Conservation (phyloP, 2,329 filamentous ascomycete genomes). For the Drechslerella coelobrocha region DNA sequence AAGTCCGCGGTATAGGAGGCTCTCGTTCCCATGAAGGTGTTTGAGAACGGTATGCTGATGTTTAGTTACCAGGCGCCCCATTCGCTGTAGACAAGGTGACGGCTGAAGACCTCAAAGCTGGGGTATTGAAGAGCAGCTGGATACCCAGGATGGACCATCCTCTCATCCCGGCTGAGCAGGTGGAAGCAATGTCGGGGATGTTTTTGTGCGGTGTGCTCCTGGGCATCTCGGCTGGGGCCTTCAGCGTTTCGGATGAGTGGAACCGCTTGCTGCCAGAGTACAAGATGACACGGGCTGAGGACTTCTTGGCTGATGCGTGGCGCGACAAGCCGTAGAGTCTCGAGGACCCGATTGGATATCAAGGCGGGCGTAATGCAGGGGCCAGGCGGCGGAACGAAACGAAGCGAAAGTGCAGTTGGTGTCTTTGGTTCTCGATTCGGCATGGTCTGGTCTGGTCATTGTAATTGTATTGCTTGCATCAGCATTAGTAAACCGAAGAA, state of each 20-base stretch:
- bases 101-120: slow-evolving; percentile 56
- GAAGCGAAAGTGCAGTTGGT: too few relatives aligned
- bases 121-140: slow-evolving; percentile 54
- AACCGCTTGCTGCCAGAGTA: slow-evolving; percentile 58
- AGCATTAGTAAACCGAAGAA: too few relatives aligned
- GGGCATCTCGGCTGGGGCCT: slow-evolving; percentile 51
- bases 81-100: slow-evolving; percentile 57
- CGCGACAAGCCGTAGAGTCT: slow-evolving; percentile 51
- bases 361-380: too few relatives aligned
- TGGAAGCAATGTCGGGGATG: slow-evolving; percentile 51
- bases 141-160: slow-evolving; percentile 55
- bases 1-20: slow-evolving; percentile 55
- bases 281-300: slow-evolving; percentile 56
- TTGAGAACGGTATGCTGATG: slow-evolving; percentile 22
- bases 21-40: slow-evolving; percentile 30
- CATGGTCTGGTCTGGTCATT: too few relatives aligned
- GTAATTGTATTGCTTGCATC: too few relatives aligned
- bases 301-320: slow-evolving; percentile 56
- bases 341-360: too few relatives aligned
- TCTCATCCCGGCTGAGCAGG: slow-evolving; percentile 55
- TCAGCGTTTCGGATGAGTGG: slow-evolving; percentile 57
- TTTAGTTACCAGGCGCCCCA: slow-evolving; percentile 50
- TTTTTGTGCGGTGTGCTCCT: slow-evolving; percentile 54
- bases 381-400: too few relatives aligned
- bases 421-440: too few relatives aligned